Conservation (phyloP, 2,329 filamentous ascomycete species). For the Arachnomyces sp. region DNA sequence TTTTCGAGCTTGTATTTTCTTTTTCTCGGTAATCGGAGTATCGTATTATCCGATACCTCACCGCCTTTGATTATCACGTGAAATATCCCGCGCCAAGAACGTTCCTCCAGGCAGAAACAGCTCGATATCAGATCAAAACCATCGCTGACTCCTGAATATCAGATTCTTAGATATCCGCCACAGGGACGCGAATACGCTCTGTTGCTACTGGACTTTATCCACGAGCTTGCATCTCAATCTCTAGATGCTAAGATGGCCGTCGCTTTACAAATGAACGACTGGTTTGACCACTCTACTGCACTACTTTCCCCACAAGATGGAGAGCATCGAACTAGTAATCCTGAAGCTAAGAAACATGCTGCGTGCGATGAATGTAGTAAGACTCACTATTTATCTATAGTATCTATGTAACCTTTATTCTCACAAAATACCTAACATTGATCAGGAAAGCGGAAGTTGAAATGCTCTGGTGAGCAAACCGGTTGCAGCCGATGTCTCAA, state of each 20-base stretch:
- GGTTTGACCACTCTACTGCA: background rate
- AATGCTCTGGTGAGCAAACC: constrained; percentile 38
- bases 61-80: constrained; percentile 14
- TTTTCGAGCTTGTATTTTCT: background rate
- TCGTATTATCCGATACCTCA: constrained; percentile 20
- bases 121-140: too few relatives aligned
- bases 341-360: constrained; percentile 34
- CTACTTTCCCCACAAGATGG: constrained; percentile 5
- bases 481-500: constrained; percentile 37
- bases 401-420: background rate
- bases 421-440: constrained; percentile 13
- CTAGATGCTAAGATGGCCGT: too few relatives aligned
- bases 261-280: background rate
- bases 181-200: too few relatives aligned
- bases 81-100: too few relatives aligned
- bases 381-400: constrained; percentile 8
- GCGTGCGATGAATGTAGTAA: constrained; percentile 44
- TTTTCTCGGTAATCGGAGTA: constrained; percentile 9
- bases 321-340: constrained; percentile 12
- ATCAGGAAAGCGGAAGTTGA: constrained; percentile 39
- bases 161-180: too few relatives aligned
- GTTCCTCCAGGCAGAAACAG: too few relatives aligned
- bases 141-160: too few relatives aligned
- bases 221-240: too few relatives aligned
- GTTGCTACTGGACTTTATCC: too few relatives aligned